These are phyloP conservation scores for Sporobolus alterniflorus DNA, from an alignment of 202 grass and related monocot genomes.

Conservation along the genomic window DNA sequence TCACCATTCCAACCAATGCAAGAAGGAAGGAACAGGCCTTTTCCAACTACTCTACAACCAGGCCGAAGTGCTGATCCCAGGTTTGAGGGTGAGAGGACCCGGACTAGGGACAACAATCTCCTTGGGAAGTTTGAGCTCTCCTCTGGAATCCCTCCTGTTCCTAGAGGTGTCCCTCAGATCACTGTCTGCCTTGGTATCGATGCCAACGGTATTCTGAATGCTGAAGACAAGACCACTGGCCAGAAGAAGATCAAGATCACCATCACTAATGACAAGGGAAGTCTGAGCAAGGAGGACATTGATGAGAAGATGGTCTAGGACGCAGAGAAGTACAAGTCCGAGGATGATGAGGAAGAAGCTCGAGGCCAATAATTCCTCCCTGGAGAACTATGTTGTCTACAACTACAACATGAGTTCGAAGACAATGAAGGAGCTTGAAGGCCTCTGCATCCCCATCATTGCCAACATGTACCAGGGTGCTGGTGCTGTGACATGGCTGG, in stretches of 20 bases:
- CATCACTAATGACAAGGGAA: conserved; percentile 74
- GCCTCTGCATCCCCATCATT: too few relatives aligned
- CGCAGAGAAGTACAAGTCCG: conserved; percentile 72
- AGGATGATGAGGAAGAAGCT: conserved; percentile 76
- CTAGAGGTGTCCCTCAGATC: conserved; percentile 72
- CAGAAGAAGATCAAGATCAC: conserved; percentile 86
- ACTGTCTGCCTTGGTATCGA: conserved; percentile 75
- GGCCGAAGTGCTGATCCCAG: conserved; percentile 73
- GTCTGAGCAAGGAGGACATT: conserved; percentile 80
- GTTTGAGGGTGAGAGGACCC: conserved; percentile 75
- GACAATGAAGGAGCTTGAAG: too few relatives aligned
- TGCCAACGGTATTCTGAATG: conserved; percentile 72
- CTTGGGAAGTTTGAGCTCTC: conserved; percentile 81
- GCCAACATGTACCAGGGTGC: conserved; percentile 79
- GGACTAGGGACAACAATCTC: conserved; percentile 74
- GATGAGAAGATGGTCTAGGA: conserved; percentile 85
- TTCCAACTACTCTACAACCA: conserved; percentile 76
- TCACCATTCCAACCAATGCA: conserved; percentile 80
- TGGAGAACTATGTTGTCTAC: conserved; percentile 94
- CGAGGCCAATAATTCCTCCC: conserved; percentile 32
- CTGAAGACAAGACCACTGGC: conserved; percentile 76
- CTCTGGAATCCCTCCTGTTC: conserved; percentile 55
- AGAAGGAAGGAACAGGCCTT: conserved; percentile 74
- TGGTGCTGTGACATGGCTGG: conserved; percentile 66
- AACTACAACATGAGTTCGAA: conserved; percentile 98